These are phyloP conservation scores for Sideroxylon spinosum DNA, from an alignment of 179 eudicot genomes.

Conservation along the genomic window DNA sequence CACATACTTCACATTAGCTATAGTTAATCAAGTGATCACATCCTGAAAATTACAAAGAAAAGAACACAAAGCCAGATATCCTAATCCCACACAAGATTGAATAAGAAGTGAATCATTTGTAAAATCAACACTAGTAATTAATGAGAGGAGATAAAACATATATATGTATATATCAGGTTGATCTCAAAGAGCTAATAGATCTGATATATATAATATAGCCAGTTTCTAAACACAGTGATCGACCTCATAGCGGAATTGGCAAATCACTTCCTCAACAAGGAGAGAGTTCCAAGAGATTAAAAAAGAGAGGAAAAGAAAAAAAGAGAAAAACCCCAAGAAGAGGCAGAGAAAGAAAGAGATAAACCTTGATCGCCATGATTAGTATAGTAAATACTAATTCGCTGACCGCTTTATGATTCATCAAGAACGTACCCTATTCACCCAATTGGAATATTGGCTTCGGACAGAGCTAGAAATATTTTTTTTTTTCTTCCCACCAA, in stretches of 20 bases:
- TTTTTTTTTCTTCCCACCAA: neutral
- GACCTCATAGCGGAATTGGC: neutral
- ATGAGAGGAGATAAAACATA: no score
- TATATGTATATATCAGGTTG: neutral
- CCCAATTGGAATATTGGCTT: neutral
- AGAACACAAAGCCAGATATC: neutral
- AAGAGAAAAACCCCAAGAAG: neutral
- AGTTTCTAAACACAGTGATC: no score
- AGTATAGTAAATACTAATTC: neutral
- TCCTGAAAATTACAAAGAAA: neutral
- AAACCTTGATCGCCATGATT: neutral
- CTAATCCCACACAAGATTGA: neutral
- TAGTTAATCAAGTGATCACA: neutral
- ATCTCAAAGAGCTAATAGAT: neutral
- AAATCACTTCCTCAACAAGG: neutral
- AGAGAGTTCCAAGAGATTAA: neutral
- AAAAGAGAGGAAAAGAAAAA: neutral
- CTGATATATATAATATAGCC: neutral
- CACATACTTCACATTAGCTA: no score
- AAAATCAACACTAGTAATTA: no score
- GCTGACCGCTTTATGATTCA: conserved; percentile 11
- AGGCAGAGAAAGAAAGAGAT: neutral
- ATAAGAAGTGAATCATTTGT: neutral
- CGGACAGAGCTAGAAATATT: neutral
- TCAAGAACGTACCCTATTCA: conserved; percentile 3